Percentiles rank a stretch among this genome's conserved stretches.
phyloP scores from a whole-genome alignment of 2,329 filamentous ascomycete genomes.

The Alternaria triticimaculans region DNA sequence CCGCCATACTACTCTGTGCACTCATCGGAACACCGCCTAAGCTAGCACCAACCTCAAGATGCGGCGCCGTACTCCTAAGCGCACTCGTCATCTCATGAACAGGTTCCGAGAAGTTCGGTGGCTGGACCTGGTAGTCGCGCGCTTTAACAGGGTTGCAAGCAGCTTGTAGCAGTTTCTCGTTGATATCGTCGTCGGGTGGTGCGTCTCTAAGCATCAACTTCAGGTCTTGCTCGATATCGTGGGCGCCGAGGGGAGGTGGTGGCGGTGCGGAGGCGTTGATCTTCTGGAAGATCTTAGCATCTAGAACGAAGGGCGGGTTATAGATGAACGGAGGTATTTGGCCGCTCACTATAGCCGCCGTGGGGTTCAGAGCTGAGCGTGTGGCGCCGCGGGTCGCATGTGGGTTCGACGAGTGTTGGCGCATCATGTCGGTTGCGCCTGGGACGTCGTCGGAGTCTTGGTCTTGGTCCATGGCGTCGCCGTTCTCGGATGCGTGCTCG shows the following conservation, averaged over 20 bases:
- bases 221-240: slow-evolving; percentile 58
- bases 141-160: slow-evolving; percentile 43
- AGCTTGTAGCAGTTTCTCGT: slow-evolving; percentile 47
- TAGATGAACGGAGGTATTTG: slow-evolving; percentile 51
- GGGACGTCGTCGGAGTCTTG: slow-evolving; percentile 48
- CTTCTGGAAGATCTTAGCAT: slow-evolving; percentile 55
- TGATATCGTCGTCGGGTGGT: slow-evolving; percentile 47
- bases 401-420: slow-evolving; percentile 64
- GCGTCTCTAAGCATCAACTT: slow-evolving; percentile 54
- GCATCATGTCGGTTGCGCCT: slow-evolving; percentile 65
- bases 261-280: slow-evolving; percentile 57
- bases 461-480: slow-evolving; percentile 48
- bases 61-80: slow-evolving; percentile 38
- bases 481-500: slow-evolving; percentile 44
- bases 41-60: slow-evolving; percentile 39
- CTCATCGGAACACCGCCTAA: slow-evolving; percentile 51
- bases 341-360: slow-evolving; percentile 53
- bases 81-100: slow-evolving; percentile 43
- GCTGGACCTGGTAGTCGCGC: slow-evolving; percentile 44
- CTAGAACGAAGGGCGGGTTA: slow-evolving; percentile 52
- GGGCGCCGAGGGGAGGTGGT: slow-evolving; percentile 50
- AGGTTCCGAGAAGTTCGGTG: slow-evolving; percentile 40
- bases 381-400: slow-evolving; percentile 60
- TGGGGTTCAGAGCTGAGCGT: slow-evolving; percentile 62
- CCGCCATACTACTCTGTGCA: slow-evolving; percentile 47